These are phyloP conservation scores for Nothophoma quercina DNA, from an alignment of 2,329 filamentous ascomycete species.

Conservation along the genomic window DNA sequence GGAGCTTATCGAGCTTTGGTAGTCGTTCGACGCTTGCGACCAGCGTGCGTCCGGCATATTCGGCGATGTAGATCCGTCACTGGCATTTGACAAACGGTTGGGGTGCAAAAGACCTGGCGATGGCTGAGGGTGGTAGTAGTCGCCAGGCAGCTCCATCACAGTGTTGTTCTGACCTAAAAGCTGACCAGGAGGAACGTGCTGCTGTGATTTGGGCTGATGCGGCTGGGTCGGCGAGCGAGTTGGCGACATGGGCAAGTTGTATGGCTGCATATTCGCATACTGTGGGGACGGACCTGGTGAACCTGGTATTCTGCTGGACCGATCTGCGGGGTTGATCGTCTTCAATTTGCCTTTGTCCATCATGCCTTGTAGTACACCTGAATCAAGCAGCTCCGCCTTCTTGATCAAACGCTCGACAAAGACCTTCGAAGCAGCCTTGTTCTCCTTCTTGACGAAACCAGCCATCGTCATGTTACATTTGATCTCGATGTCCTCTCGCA, in stretches of 20 bases:
- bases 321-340: constrained; percentile 62
- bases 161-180: constrained; percentile 38
- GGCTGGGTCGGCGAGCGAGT: constrained; percentile 24
- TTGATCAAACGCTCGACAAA: constrained; percentile 74
- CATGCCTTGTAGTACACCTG: constrained; percentile 72
- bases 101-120: constrained; percentile 40
- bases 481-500: constrained; percentile 75
- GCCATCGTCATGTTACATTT: constrained; percentile 72
- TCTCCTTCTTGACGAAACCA: constrained; percentile 70
- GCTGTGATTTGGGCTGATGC: constrained; percentile 21
- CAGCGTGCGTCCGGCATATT: constrained; percentile 41
- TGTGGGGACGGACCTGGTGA: constrained; percentile 26
- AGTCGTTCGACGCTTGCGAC: constrained; percentile 40
- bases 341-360: constrained; percentile 69
- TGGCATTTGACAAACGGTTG: constrained; percentile 3
- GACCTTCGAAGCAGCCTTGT: constrained; percentile 70
- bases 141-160: constrained; percentile 54
- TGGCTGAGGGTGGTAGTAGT: constrained; percentile 48
- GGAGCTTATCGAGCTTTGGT: constrained; percentile 38
- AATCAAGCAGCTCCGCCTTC: constrained; percentile 73
- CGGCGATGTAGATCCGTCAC: constrained; percentile 37
- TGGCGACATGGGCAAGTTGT: constrained; percentile 41
- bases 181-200: constrained; percentile 30
- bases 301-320: constrained; percentile 18
- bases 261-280: constrained; percentile 32